Evolutionary conservation across 2,329 filamentous ascomycete genomes (phyloP).

Genomic region (Xylaria sp.): DNA sequence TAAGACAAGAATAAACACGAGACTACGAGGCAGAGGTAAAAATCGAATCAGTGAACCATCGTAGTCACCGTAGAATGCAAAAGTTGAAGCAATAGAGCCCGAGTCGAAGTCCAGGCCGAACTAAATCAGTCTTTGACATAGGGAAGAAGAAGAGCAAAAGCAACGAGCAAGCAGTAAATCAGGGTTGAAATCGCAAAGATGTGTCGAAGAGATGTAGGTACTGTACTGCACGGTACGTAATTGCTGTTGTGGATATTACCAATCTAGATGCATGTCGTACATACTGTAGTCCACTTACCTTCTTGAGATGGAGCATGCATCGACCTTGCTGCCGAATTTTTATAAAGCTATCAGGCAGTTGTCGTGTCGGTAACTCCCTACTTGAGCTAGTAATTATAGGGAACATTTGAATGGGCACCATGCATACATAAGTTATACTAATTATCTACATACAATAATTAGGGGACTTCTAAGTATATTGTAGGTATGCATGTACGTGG

Average conservation of each 20-base stretch:
- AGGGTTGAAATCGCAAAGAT: neutral
- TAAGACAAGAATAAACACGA: slow-evolving; percentile 24
- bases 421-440: too few species aligned
- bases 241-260: slow-evolving; percentile 6
- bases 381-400: too few species aligned
- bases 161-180: neutral
- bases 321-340: neutral
- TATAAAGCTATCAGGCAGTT: neutral
- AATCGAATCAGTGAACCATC: slow-evolving; percentile 17
- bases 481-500: neutral
- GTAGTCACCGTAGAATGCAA: slow-evolving; percentile 22
- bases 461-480: too few species aligned
- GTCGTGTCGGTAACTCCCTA: neutral
- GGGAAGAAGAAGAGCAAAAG: neutral
- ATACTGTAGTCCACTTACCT: neutral
- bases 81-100: slow-evolving; percentile 16
- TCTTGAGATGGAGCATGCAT: neutral
- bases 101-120: slow-evolving; percentile 2
- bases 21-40: neutral
- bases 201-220: slow-evolving; percentile 1
- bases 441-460: too few species aligned
- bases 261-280: slow-evolving; percentile 2
- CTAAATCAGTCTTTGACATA: slow-evolving; percentile 3
- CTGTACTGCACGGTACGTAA: neutral
- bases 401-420: too few species aligned